Evolutionary conservation across 495 filamentous ascomycete species (phyloP).

Genomic region (Neurospora hispaniola): DNA sequence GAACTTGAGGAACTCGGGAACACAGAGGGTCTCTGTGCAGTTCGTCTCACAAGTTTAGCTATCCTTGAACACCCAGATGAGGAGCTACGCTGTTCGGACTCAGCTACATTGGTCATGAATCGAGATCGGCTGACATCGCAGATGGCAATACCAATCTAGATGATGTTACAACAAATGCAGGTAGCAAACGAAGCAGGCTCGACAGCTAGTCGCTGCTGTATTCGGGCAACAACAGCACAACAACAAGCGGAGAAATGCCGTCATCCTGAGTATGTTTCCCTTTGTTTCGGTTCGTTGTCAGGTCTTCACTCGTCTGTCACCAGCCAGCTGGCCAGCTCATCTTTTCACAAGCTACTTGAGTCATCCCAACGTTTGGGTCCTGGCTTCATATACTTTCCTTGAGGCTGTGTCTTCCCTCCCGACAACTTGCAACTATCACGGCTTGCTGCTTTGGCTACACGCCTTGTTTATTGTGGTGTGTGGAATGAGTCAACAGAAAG

Average conservation of each 20-base stretch:
- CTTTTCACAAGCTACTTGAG: slow-evolving; percentile 1
- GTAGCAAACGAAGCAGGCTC: slow-evolving; percentile 14
- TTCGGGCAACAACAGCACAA: slow-evolving; percentile 40
- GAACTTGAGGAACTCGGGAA: slow-evolving; percentile 6
- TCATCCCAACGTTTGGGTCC: neutral
- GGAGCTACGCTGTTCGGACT: slow-evolving; percentile 2
- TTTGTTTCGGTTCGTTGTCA: slow-evolving; percentile 10
- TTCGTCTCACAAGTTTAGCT: slow-evolving; percentile 31
- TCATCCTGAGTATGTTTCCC: slow-evolving; percentile 16
- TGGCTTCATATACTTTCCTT: neutral
- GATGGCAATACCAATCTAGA: slow-evolving; percentile 3
- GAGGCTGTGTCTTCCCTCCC: neutral
- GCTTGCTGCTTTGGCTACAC: neutral
- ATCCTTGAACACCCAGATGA: slow-evolving; percentile 13
- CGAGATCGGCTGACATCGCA: slow-evolving; percentile 6
- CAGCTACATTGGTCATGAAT: neutral
- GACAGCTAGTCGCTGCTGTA: slow-evolving; percentile 20
- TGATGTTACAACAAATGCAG: slow-evolving; percentile 2
- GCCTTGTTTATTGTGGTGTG: neutral
- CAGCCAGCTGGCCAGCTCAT: slow-evolving; percentile 1
- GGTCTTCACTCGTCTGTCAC: slow-evolving; percentile 11
- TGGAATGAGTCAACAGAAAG: neutral
- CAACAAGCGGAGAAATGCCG: slow-evolving; percentile 25
- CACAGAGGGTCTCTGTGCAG: slow-evolving; percentile 22
- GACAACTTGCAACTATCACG: neutral